Evolutionary conservation across 345 rosid genomes (phyloP).

Genomic region (Lepidium didymum): DNA sequence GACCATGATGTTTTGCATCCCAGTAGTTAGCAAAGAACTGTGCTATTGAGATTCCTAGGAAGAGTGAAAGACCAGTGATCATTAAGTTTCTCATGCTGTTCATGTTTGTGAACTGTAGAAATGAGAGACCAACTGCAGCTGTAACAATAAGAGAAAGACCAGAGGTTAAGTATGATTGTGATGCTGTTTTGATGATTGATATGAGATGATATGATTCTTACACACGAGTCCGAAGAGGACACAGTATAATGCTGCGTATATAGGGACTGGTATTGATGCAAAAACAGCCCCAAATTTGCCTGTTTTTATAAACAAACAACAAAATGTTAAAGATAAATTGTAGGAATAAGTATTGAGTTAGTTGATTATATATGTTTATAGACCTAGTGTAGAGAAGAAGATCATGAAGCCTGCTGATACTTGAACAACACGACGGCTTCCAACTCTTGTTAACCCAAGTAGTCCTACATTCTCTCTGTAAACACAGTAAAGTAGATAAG

Average conservation of each 20-base stretch:
- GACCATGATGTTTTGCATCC: slow-evolving; percentile 52
- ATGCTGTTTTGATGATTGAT: background rate
- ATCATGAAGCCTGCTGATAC: slow-evolving; percentile 97
- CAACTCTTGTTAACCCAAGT: slow-evolving; percentile 90
- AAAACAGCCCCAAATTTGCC: slow-evolving; percentile 98
- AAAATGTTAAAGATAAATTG: background rate
- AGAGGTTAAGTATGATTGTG: background rate
- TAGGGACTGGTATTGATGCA: slow-evolving; percentile 92
- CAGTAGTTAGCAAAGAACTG: slow-evolving; percentile 74
- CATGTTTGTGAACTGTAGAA: slow-evolving; percentile 98
- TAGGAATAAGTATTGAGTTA: background rate
- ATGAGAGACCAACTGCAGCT: slow-evolving; percentile 92
- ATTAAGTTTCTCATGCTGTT: slow-evolving; percentile 86
- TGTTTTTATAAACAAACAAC: slow-evolving; percentile 13
- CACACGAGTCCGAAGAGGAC: slow-evolving; percentile 87
- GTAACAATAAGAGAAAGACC: background rate
- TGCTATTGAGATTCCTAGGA: slow-evolving; percentile 82
- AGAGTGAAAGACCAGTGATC: slow-evolving; percentile 74
- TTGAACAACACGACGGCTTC: slow-evolving; percentile 97
- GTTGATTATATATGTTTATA: slow-evolving; percentile 14
- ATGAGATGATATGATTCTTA: slow-evolving; percentile 22
- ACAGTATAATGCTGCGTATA: slow-evolving; percentile 83
- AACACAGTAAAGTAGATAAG: background rate
- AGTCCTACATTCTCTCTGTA: slow-evolving; percentile 94
- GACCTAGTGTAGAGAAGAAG: slow-evolving; percentile 76